phyloP scores from a whole-genome alignment of 495 filamentous ascomycete genomes.

The Copromyces sp. region DNA sequence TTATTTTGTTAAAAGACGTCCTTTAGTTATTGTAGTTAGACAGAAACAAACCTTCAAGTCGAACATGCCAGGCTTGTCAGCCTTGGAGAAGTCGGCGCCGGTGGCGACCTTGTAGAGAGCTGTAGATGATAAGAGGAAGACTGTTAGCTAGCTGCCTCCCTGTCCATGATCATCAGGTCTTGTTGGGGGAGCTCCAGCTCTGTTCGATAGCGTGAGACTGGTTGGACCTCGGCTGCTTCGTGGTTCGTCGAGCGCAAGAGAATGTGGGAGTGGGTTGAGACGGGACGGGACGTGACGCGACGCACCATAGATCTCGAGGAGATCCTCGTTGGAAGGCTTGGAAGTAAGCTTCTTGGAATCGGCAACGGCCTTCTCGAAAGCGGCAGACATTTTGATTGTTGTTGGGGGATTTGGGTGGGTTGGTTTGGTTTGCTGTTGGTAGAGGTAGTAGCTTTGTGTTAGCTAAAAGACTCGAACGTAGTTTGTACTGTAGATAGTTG shows the following conservation, averaged over 20 bases:
- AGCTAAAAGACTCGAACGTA: not conserved
- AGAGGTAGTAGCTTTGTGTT: not conserved
- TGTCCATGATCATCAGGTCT: not conserved
- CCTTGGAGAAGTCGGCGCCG: conserved; percentile 36
- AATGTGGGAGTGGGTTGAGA: not conserved
- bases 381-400: conserved; percentile 30
- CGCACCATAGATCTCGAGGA: conserved; percentile 43
- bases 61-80: conserved; percentile 38
- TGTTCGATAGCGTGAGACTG: not conserved
- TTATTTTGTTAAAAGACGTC: not conserved
- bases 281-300: not conserved
- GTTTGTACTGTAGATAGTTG: not conserved
- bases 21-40: too few species aligned
- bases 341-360: conserved; percentile 54
- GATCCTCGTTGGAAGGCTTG: conserved; percentile 47
- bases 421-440: not conserved
- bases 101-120: conserved; percentile 44
- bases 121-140: conserved; percentile 7
- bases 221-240: not conserved
- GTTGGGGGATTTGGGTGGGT: conserved; percentile 6
- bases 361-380: conserved; percentile 51
- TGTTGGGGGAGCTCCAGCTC: not conserved
- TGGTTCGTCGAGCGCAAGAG: not conserved
- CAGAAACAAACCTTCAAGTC: conserved; percentile 44
- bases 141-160: conserved; percentile 3